phyloP scores from a whole-genome alignment of 768 basidiomycete genomes.

The Rhizopogon sp. region DNA sequence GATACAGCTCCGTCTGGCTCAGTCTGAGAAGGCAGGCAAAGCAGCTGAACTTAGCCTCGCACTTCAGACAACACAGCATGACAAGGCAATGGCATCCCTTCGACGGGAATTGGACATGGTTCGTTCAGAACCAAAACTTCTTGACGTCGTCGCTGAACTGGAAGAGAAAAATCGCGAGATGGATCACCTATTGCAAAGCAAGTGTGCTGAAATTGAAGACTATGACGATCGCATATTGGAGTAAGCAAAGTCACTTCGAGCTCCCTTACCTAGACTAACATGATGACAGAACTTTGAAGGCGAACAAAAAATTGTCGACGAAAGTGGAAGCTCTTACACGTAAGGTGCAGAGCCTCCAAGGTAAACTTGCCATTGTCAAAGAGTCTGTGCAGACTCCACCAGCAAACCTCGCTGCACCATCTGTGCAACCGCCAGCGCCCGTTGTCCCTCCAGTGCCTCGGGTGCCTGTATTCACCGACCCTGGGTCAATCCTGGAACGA shows the following conservation, averaged over 20 bases:
- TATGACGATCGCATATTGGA: conserved; percentile 79
- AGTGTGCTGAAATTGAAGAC: conserved; percentile 77
- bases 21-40: conserved; percentile 53
- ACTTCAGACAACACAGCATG: conserved; percentile 61
- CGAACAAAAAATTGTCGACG: conserved; percentile 68
- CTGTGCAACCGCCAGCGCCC: conserved; percentile 7
- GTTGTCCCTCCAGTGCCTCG: conserved; percentile 16
- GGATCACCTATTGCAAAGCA: conserved; percentile 64
- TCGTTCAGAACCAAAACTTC: conserved; percentile 49
- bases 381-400: conserved; percentile 22
- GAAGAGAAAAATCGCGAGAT: conserved; percentile 70
- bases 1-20: conserved; percentile 39
- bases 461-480: conserved; percentile 9
- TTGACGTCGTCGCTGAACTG: conserved; percentile 51
- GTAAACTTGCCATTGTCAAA: conserved; percentile 56
- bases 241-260: conserved; percentile 38
- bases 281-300: conserved; percentile 59
- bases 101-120: conserved; percentile 52
- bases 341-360: conserved; percentile 68
- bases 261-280: conserved; percentile 3
- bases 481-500: conserved; percentile 8
- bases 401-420: conserved; percentile 7
- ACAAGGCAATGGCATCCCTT: conserved; percentile 55
- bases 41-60: conserved; percentile 63
- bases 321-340: conserved; percentile 71